Evolutionary conservation across 192 early-diverging fungal species (phyloP).

Genomic region (Entomortierella beljakovae): DNA sequence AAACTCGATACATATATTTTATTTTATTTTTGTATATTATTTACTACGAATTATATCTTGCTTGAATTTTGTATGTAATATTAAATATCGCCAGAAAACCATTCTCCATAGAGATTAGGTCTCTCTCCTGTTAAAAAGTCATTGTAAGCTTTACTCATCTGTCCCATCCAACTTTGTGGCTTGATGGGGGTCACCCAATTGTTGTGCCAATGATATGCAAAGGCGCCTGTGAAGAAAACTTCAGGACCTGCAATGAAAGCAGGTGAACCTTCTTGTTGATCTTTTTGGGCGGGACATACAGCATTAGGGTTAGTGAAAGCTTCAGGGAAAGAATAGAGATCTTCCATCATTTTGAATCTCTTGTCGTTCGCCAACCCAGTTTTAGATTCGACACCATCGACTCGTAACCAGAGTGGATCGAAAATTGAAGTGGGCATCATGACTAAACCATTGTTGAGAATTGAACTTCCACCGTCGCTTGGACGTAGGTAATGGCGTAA

Average conservation of each 20-base stretch:
- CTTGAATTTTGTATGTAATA: neutral
- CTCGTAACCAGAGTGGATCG: conserved; percentile 52
- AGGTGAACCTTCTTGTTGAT: neutral
- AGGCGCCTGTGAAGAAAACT: conserved; percentile 48
- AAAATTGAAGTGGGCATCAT: conserved; percentile 48
- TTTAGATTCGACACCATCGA: conserved; percentile 20
- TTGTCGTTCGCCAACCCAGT: conserved; percentile 1
- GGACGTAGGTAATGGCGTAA: conserved; percentile 32
- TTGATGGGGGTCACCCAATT: conserved; percentile 33
- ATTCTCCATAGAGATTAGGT: conserved; percentile 54
- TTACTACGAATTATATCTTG: neutral
- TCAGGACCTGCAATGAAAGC: conserved; percentile 34
- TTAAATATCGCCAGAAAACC: conserved; percentile 21
- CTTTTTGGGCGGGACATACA: conserved; percentile 17
- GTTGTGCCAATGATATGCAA: conserved; percentile 57
- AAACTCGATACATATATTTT: neutral
- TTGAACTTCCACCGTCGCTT: neutral
- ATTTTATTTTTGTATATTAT: neutral
- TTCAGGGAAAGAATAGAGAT: conserved; percentile 31
- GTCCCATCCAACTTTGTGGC: conserved; percentile 45
- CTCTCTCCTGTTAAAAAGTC: conserved; percentile 39
- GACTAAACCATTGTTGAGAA: conserved; percentile 23
- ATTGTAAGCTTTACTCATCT: conserved; percentile 36
- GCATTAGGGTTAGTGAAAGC: conserved; percentile 20
- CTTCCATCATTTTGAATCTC: conserved; percentile 19